phyloP scores from a whole-genome alignment of 2,329 filamentous ascomycete species.

The Tolypocladium guangdongense region DNA sequence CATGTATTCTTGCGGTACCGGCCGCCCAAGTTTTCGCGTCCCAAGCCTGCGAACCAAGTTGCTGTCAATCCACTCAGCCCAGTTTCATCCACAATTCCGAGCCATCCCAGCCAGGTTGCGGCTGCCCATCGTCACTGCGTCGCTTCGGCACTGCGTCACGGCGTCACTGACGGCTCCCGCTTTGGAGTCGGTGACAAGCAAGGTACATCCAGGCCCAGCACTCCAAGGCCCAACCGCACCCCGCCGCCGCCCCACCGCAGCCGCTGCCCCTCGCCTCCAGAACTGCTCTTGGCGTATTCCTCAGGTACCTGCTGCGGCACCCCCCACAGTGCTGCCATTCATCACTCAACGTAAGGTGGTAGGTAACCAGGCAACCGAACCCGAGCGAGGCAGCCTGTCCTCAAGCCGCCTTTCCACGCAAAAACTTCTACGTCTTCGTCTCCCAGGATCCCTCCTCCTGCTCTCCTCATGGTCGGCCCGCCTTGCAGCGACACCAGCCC shows the following conservation, averaged over 20 bases:
- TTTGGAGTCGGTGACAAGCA: neutral
- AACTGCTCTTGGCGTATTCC: neutral
- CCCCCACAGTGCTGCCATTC: neutral
- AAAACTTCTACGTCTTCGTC: neutral
- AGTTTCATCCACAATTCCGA: neutral
- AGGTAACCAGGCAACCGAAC: neutral
- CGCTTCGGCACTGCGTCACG: too few relatives aligned
- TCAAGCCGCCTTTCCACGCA: neutral
- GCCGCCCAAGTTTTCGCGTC: neutral
- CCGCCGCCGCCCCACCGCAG: neutral
- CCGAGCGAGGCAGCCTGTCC: neutral
- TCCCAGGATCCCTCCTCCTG: neutral
- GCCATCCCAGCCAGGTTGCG: neutral
- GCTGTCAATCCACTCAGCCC: neutral
- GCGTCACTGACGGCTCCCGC: neutral
- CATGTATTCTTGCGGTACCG: neutral
- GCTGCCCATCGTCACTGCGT: neutral
- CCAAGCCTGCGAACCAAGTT: neutral
- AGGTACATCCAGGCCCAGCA: neutral
- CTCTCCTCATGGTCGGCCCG: slow-evolving; percentile 5
- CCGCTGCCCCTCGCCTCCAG: neutral
- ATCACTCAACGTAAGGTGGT: neutral
- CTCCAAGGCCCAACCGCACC: neutral
- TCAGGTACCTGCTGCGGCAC: neutral
- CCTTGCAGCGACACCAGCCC: neutral